Conservation (phyloP, 352 stramenopile genomes). For the Phytophthora podocarpi region DNA sequence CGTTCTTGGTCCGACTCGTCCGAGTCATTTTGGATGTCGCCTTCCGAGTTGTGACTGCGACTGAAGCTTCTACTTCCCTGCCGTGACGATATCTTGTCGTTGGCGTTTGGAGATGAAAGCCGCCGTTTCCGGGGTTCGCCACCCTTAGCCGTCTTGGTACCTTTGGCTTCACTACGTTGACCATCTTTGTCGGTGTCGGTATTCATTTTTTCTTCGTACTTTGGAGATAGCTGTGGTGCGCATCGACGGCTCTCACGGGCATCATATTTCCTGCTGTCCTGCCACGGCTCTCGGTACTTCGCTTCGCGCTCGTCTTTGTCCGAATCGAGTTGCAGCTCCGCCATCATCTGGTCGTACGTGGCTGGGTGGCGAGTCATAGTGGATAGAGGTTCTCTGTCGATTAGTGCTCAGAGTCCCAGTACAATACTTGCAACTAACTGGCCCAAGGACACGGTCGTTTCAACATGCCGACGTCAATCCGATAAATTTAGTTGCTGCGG, state of each 20-base stretch:
- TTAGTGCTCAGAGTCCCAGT: no score
- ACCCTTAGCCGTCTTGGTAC: not conserved
- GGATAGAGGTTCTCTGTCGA: no score
- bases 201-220: not conserved
- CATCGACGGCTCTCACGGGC: slow-evolving; percentile 2
- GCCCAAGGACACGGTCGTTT: no score
- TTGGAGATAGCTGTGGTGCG: not conserved
- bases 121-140: not conserved
- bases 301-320: slow-evolving; percentile 22
- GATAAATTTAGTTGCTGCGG: no score
- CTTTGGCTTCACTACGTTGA: slow-evolving; percentile 3
- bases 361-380: no score
- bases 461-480: no score
- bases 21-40: slow-evolving; percentile 10
- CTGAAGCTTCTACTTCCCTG: slow-evolving; percentile 15
- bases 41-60: slow-evolving; percentile 21
- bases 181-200: not conserved
- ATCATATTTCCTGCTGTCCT: not conserved
- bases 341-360: slow-evolving; percentile 41
- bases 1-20: slow-evolving; percentile 21
- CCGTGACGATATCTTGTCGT: slow-evolving; percentile 10
- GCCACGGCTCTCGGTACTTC: not conserved
- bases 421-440: no score
- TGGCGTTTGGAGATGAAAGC: slow-evolving; percentile 1
- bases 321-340: slow-evolving; percentile 31